Conservation (phyloP, 2,329 filamentous ascomycete genomes). For the Thelonectria olida region DNA sequence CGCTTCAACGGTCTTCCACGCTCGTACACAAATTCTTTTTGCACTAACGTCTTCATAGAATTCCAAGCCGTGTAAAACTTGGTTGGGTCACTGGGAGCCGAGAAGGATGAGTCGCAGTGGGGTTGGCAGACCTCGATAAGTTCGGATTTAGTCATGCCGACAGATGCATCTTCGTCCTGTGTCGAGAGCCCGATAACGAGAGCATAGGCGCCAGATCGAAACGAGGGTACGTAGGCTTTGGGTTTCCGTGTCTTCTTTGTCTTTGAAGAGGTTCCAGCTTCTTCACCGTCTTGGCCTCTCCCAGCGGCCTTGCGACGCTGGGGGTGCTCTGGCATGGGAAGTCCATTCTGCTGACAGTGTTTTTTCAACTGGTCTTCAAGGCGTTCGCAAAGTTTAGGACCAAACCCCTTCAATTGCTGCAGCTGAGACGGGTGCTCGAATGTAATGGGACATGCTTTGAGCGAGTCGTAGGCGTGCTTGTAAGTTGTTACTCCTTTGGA, state of each 20-base stretch:
- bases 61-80: conserved; percentile 85
- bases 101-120: conserved; percentile 78
- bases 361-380: conserved; percentile 69
- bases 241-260: conserved; percentile 67
- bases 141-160: conserved; percentile 72
- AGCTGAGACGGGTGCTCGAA: conserved; percentile 80
- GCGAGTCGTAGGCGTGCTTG: conserved; percentile 78
- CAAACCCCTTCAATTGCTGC: conserved; percentile 77
- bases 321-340: conserved; percentile 72
- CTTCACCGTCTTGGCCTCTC: conserved; percentile 42
- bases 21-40: conserved; percentile 79
- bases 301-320: conserved; percentile 52
- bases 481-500: conserved; percentile 78
- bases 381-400: conserved; percentile 74
- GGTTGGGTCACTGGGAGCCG: conserved; percentile 70
- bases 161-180: conserved; percentile 60
- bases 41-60: conserved; percentile 79
- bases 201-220: conserved; percentile 80
- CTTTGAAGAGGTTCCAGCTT: conserved; percentile 45
- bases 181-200: conserved; percentile 73
- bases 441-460: conserved; percentile 76
- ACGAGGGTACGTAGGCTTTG: conserved; percentile 76
- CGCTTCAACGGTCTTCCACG: conserved; percentile 73
- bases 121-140: conserved; percentile 76
- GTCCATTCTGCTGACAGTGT: conserved; percentile 72